Evolutionary conservation across 2,329 filamentous ascomycete species (phyloP).

Genomic region (Aspergillus glaucus): DNA sequence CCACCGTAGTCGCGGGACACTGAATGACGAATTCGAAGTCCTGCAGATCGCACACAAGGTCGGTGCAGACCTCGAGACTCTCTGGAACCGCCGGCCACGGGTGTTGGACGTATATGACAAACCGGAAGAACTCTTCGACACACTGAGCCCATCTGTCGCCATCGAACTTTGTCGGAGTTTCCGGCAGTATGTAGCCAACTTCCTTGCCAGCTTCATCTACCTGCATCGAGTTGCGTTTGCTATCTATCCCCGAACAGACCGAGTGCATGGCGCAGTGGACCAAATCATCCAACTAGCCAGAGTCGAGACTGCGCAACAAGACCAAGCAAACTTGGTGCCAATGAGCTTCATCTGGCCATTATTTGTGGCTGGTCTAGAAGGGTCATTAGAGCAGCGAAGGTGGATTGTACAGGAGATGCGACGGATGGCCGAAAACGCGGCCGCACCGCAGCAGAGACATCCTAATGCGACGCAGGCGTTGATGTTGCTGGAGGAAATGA

Average conservation of each 20-base stretch:
- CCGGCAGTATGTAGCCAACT: constrained; percentile 29
- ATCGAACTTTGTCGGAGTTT: constrained; percentile 25
- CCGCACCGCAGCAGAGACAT: constrained; percentile 15
- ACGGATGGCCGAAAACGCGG: constrained; percentile 19
- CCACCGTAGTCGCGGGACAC: constrained; percentile 32
- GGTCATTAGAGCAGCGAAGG: constrained; percentile 22
- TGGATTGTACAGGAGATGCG: constrained; percentile 31
- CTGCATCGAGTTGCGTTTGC: constrained; percentile 32
- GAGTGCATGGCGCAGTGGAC: constrained; percentile 29
- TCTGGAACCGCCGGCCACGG: constrained; percentile 28
- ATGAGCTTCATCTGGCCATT: constrained; percentile 31
- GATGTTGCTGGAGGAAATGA: constrained; percentile 29
- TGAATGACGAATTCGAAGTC: constrained; percentile 33
- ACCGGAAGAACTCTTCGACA: constrained; percentile 21
- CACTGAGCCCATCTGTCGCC: constrained; percentile 20
- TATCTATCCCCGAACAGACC: constrained; percentile 32
- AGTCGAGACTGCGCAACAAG: constrained; percentile 15
- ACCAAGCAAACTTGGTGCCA: constrained; percentile 14
- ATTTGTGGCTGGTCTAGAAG: constrained; percentile 29
- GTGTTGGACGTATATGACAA: constrained; percentile 27
- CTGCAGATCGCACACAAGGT: constrained; percentile 32
- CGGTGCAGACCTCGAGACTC: constrained; percentile 28
- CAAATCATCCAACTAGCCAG: constrained; percentile 31
- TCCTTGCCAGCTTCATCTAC: constrained; percentile 31
- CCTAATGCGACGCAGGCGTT: constrained; percentile 26